phyloP scores from a whole-genome alignment of 139 green algal species.

The Tetradesmus obliquus region DNA sequence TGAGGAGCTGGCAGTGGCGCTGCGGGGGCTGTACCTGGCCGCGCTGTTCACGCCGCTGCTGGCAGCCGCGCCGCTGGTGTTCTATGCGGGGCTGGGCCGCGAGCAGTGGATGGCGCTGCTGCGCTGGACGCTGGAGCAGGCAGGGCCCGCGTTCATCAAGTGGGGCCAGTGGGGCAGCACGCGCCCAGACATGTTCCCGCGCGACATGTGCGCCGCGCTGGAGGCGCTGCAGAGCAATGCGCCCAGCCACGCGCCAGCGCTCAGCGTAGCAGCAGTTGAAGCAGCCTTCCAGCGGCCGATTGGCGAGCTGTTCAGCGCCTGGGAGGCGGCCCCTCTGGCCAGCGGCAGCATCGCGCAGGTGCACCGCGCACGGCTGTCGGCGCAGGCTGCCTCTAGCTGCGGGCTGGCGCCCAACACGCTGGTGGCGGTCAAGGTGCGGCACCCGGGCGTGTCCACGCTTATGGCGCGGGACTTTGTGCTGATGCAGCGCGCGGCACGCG shows the following conservation, averaged over 20 bases:
- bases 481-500: slow-evolving; percentile 76
- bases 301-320: slow-evolving; percentile 85
- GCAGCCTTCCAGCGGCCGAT: slow-evolving; percentile 78
- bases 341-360: slow-evolving; percentile 96
- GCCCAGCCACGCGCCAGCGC: slow-evolving; percentile 72
- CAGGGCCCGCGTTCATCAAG: slow-evolving; percentile 87
- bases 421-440: slow-evolving; percentile 84
- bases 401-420: slow-evolving; percentile 45
- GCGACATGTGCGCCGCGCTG: slow-evolving; percentile 87
- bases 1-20: slow-evolving; percentile 57
- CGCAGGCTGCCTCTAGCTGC: slow-evolving; percentile 45
- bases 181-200: slow-evolving; percentile 94
- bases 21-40: slow-evolving; percentile 69
- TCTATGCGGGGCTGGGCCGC: slow-evolving; percentile 56
- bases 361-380: slow-evolving; percentile 27
- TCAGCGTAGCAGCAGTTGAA: slow-evolving; percentile 75
- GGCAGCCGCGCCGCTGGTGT: slow-evolving; percentile 56
- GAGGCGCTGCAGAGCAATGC: slow-evolving; percentile 81
- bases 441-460: slow-evolving; percentile 80
- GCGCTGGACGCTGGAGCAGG: slow-evolving; percentile 82
- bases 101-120: slow-evolving; percentile 79
- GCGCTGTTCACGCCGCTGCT: slow-evolving; percentile 76
- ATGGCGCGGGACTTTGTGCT: slow-evolving; percentile 88
- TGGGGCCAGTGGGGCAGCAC: slow-evolving; percentile 92
- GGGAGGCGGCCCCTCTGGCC: slow-evolving; percentile 89